These are phyloP conservation scores for Paracoccidioides brasiliensis DNA, from an alignment of 2,329 filamentous ascomycete species.

Conservation along the genomic window DNA sequence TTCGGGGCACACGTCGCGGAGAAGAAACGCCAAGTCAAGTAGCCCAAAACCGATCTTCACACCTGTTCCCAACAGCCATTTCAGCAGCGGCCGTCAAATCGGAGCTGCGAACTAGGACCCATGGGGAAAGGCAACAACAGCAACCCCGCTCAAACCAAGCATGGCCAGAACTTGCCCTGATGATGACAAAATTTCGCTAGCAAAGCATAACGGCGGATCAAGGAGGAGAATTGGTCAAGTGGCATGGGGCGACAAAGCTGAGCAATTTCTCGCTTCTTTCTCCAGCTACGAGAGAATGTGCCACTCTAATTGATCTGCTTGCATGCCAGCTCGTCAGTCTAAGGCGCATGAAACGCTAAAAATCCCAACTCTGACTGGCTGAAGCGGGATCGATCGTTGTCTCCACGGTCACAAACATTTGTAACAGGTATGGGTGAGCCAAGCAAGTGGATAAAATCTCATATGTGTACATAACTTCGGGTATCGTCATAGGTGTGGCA, in stretches of 20 bases:
- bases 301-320: background rate
- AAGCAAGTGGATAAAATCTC: background rate
- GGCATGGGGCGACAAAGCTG: background rate
- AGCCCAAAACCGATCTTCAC: background rate
- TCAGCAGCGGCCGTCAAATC: no score
- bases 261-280: background rate
- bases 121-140: background rate
- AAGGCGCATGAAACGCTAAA: no score
- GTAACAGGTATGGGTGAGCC: background rate
- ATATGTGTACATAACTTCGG: background rate
- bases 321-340: no score
- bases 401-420: no score
- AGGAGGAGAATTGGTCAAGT: background rate
- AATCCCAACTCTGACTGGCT: no score
- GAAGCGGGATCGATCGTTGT: no score
- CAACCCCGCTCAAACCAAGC: background rate
- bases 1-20: background rate
- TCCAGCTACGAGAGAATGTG: background rate
- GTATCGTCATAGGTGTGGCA: constrained; percentile 1
- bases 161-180: constrained; percentile 1
- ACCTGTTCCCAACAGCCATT: background rate
- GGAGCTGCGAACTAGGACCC: background rate
- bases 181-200: background rate
- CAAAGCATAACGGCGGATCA: background rate
- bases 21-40: background rate